Evolutionary conservation across 352 stramenopile genomes (phyloP), one percentile per base, ranked within the genome.

Genomic region (Phytophthora sp.): DNA sequence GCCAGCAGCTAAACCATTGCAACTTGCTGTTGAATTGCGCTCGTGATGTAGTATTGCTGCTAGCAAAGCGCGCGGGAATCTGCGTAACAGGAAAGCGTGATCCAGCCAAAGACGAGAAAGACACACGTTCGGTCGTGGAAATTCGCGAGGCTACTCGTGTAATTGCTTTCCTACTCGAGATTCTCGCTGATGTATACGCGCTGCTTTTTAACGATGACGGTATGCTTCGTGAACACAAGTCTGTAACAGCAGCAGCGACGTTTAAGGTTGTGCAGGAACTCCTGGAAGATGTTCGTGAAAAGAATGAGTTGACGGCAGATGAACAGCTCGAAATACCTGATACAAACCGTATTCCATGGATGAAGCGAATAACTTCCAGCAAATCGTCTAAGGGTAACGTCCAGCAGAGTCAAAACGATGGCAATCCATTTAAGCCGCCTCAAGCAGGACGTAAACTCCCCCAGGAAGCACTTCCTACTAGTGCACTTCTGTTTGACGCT

Each of bases 11-110:
- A 15, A 45, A 10, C 9, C 37, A 61, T 50, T 67, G 69, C 42
- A 69, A 79, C 3, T 15, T 56, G 7, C 43, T 87, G 34, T 34
- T 89, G 9, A 54, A 62, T 9, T 56, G 63, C n/a, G 46, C 58
- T 6, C 63, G 77, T 1, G 82, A 92, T 15, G 48, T 88, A 26
- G 54, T 71, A 12, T 24, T 76, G 6, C 20, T 85, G 12, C 58
- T 92, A 5, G 80, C 84, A 5, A 84, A 83, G 31, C 84, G 84
- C 24, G 71, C 79, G 0, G 82, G 81, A 7, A 84, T 94, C 26
- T 90, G 81, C 24, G 60, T 91, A 31, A 75, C 69, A 1, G 84
- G 84, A 7, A 92, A 94, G 35, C 76, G 83, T 11, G 66, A 88
- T 32, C 37, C 49, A 9, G 45, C 63, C 0, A 85, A 82, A 34